Conservation (phyloP, 345 rosid species). For the Stellera chamaejasme region DNA sequence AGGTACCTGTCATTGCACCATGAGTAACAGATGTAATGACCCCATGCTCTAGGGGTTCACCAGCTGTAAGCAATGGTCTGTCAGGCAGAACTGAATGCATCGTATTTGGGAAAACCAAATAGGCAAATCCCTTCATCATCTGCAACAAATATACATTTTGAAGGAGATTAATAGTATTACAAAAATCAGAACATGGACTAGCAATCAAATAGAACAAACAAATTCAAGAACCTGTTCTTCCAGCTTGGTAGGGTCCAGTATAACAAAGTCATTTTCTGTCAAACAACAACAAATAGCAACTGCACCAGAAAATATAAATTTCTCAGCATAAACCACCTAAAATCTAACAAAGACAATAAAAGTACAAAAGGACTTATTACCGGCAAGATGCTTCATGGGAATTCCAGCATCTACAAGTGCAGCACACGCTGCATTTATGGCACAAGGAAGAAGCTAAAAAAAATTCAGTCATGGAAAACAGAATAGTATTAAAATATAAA, state of each 20-base stretch:
- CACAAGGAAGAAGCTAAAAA: slow-evolving; percentile 81
- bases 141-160: slow-evolving; percentile 23
- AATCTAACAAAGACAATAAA: not conserved
- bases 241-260: slow-evolving; percentile 76
- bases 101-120: slow-evolving; percentile 79
- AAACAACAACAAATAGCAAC: slow-evolving; percentile 87
- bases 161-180: not conserved
- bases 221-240: slow-evolving; percentile 71
- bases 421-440: slow-evolving; percentile 90
- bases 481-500: not conserved
- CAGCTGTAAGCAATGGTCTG: slow-evolving; percentile 31
- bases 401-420: slow-evolving; percentile 97
- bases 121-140: slow-evolving; percentile 78
- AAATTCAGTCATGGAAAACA: slow-evolving; percentile 33
- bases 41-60: slow-evolving; percentile 64
- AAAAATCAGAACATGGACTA: not conserved
- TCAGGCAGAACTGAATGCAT: slow-evolving; percentile 48
- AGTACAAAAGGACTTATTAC: slow-evolving; percentile 23
- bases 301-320: slow-evolving; percentile 23
- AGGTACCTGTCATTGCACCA: slow-evolving; percentile 73
- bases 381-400: slow-evolving; percentile 90
- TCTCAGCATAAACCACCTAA: slow-evolving; percentile 5
- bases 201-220: slow-evolving; percentile 1
- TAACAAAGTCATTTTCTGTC: slow-evolving; percentile 45
- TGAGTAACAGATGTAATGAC: slow-evolving; percentile 73